Base-by-base conservation (phyloP, 1,139 yeast genomes). In the Pichia sp. region DNA sequence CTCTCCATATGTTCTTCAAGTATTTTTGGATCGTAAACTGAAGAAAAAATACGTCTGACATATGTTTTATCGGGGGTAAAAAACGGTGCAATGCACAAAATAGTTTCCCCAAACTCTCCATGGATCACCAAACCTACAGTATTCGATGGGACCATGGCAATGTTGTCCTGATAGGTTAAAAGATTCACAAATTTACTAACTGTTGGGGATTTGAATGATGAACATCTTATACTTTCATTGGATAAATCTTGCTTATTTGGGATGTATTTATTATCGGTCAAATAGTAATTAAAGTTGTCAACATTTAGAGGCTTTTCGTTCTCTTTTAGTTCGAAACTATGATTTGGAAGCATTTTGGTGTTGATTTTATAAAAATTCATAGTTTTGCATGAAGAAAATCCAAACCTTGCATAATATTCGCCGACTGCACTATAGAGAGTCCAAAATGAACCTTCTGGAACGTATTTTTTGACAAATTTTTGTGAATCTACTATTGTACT, bases 401-500 rank as follows among this genome's bases (percentile, higher is more conserved):
- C 48, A 43, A 36, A 43, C n/a, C 39, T 39, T 4, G 39, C 35
- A 38, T 45, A 45, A 33, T 45, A 43, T 5, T 35, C 42, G 4
- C 40, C 40, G 31, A 43, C 46, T 6, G 36, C 33, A 33, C 45
- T 38, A 26, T 45, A 39, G 4, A 45, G 23, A 8, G 40, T 41
- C 44, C 44, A 45, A 32, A 34, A 43, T n/a, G 41, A 37, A 32
- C 37, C 40, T 8, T 11, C 23, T 9, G 26, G 29, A 3, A 44
- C 40, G 29, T 42, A 38, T 9, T 42, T 44, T 5, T 39, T 31
- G 6, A 46, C 27, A 33, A 35, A 38, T 10, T 16, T 39, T 23
- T 33, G 26, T 7, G 42, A 32, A 6, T 41, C 40, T 6, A 10
- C 8, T 11, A 34, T 9, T 6, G 36, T 34, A 34, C 26, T 34